Evolutionary conservation across 1,284 basidiomycete genomes (phyloP).

Genomic region (Mixia osmundae): DNA sequence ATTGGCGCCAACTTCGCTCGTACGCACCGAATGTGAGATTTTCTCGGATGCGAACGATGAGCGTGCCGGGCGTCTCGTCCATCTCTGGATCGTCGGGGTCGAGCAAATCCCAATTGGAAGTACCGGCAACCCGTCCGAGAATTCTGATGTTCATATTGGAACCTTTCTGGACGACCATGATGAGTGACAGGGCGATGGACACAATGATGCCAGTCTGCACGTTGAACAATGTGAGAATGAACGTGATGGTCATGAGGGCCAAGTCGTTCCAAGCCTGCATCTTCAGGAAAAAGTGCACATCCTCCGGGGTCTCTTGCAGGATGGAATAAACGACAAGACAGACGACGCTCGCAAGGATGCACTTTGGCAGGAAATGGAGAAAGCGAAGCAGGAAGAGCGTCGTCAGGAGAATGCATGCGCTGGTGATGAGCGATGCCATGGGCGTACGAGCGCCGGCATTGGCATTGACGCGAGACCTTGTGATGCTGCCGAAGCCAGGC

Average conservation of each 20-base stretch:
- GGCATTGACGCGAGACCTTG: constrained; percentile 41
- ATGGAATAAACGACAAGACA: constrained; percentile 60
- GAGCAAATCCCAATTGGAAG: constrained; percentile 43
- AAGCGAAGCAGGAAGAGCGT: constrained; percentile 66
- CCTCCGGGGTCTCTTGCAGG: constrained; percentile 37
- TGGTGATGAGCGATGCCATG: constrained; percentile 61
- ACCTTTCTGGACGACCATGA: constrained; percentile 66
- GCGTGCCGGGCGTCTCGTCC: constrained; percentile 41
- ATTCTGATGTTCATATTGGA: constrained; percentile 50
- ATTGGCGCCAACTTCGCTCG: constrained; percentile 1
- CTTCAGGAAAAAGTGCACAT: constrained; percentile 14
- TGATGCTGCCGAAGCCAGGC: constrained; percentile 71
- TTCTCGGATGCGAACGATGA: constrained; percentile 60
- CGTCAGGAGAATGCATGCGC: constrained; percentile 45
- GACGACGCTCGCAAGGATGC: constrained; percentile 54
- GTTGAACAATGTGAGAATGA: constrained; percentile 43
- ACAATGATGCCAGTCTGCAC: constrained; percentile 40
- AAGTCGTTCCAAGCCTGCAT: constrained; percentile 76
- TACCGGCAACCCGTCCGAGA: constrained; percentile 57
- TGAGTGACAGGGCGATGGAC: constrained; percentile 56
- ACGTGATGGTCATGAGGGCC: constrained; percentile 57
- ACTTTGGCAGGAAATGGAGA: constrained; percentile 54
- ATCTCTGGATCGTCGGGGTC: constrained; percentile 53
- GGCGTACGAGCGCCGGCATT: constrained; percentile 67
- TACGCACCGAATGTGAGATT: constrained; percentile 49